Conservation (phyloP, 225 moss, liverwort and hornwort genomes). For the Antitrichia curtipendula region DNA sequence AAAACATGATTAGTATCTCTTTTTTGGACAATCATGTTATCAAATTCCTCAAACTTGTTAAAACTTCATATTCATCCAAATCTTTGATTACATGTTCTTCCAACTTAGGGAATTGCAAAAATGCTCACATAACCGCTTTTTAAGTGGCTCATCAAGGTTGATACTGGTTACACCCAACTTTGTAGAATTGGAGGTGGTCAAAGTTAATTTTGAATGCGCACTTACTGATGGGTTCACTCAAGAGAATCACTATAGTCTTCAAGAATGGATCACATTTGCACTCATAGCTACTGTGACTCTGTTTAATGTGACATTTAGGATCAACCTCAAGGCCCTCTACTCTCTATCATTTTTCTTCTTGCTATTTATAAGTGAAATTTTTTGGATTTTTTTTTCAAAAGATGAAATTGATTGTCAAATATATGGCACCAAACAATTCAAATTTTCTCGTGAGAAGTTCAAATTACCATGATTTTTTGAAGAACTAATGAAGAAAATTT, state of each 20-base stretch:
- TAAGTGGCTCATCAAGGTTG: background rate
- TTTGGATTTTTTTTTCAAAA: background rate
- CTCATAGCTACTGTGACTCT: fast-evolving
- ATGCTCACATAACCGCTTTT: fast-evolving
- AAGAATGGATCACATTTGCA: background rate
- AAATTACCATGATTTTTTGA: no score
- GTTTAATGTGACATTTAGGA: background rate
- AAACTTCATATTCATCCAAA: no score
- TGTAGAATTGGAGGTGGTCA: fast-evolving
- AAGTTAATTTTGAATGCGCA: background rate
- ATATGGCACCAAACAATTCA: no score
- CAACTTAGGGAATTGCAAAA: fast-evolving
- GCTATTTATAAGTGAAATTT: background rate
- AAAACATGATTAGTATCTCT: fast-evolving
- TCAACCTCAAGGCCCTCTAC: background rate
- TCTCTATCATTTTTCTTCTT: background rate
- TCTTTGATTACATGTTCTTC: background rate
- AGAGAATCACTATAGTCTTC: background rate
- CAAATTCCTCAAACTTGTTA: fast-evolving
- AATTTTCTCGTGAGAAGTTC: no score
- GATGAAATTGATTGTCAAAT: background rate
- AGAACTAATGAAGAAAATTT: no score
- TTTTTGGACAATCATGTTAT: background rate
- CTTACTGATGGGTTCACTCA: background rate
- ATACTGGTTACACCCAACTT: fast-evolving